phyloP scores from a whole-genome alignment of 148 eudicot genomes.

The Pharnaceum exiguum region DNA sequence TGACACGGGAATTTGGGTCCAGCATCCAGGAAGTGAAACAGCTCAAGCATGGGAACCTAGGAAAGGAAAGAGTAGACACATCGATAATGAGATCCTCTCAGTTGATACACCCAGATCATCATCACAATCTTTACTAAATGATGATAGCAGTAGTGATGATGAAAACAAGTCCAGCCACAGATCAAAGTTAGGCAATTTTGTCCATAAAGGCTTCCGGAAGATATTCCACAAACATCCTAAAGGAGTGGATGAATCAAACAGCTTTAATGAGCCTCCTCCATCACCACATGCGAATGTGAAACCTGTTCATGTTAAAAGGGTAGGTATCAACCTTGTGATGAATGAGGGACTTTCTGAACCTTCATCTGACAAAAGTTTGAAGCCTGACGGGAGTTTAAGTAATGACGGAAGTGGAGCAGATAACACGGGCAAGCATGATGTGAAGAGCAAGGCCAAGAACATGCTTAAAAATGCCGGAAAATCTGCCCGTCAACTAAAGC shows the following conservation, averaged over 20 bases:
- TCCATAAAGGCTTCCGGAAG: slow-evolving; percentile 48
- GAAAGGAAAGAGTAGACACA: slow-evolving; percentile 51
- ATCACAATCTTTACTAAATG: slow-evolving; percentile 13
- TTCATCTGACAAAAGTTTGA: slow-evolving; percentile 15
- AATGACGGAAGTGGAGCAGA: slow-evolving; percentile 34
- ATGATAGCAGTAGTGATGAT: slow-evolving; percentile 41
- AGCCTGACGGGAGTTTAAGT: slow-evolving; percentile 25
- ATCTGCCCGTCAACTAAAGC: slow-evolving; percentile 46
- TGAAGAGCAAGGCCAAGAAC: slow-evolving; percentile 47
- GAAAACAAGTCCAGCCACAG: slow-evolving; percentile 33
- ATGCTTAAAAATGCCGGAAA: slow-evolving; percentile 53
- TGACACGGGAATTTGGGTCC: slow-evolving; percentile 84
- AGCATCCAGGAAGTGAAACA: slow-evolving; percentile 73
- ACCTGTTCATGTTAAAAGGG: slow-evolving; percentile 37
- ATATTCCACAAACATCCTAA: slow-evolving; percentile 48
- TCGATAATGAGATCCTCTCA: slow-evolving; percentile 34
- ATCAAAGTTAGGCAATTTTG: slow-evolving; percentile 18
- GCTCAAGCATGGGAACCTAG: slow-evolving; percentile 76
- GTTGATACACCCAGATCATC: slow-evolving; percentile 32
- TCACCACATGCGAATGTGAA: slow-evolving; percentile 49
- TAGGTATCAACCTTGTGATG: slow-evolving; percentile 43
- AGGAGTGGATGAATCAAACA: slow-evolving; percentile 20
- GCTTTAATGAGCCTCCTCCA: slow-evolving; percentile 18
- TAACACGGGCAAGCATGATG: slow-evolving; percentile 28
- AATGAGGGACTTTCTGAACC: slow-evolving; percentile 33